Base-by-base conservation (phyloP, 2,329 filamentous ascomycete genomes). In the Sarocladium kiliense region DNA sequence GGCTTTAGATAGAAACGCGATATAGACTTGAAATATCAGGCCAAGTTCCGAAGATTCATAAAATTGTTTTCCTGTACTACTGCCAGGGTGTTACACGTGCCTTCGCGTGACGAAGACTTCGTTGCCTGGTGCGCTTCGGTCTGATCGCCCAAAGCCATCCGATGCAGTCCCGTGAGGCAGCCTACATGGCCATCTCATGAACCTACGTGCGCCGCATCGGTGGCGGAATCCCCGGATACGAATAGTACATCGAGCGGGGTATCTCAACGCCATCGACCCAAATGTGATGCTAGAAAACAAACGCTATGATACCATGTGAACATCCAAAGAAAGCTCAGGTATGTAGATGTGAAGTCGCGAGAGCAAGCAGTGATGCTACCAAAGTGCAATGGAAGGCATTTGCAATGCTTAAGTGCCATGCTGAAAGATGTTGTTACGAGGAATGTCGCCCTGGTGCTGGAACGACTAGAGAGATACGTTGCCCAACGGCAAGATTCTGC, bases 401-500 rank as follows among this genome's bases (percentile, higher is more conserved):
- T 21, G 18, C 26, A 32, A 34, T 11, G 47, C 47, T 51, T 27
- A 23, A 3, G 36, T 51, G 30, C 19, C 19, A 36, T 21, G 23
- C 21, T 36, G 47, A 18, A 36, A 36, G 16, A 6, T 19, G 47
- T 23, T 51, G 44, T 51, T 51, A 51, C 47, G 21, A 51, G 9
- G 47, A 21, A 23, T 4, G 26, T 32, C 25, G 26, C 27, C 21
- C n/a, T n/a, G 25, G 21, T 3, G 27, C 4, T 21, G 47, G 30
- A 6, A 27, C n/a, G 21, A 5, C 36, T 59, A 74, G 32, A 73
- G 62, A 56, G 66, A 64, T 59, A 80, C 72, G 57, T 73, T 68
- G 60, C 81, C 80, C 60, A 86, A 72, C 54, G 77, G 76, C 45
- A 89, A 72, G 50, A 88, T 76, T 71, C 82, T 85, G 62, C 80